phyloP scores from a whole-genome alignment of 2,329 filamentous ascomycete genomes.

The Claviceps lovelessii region DNA sequence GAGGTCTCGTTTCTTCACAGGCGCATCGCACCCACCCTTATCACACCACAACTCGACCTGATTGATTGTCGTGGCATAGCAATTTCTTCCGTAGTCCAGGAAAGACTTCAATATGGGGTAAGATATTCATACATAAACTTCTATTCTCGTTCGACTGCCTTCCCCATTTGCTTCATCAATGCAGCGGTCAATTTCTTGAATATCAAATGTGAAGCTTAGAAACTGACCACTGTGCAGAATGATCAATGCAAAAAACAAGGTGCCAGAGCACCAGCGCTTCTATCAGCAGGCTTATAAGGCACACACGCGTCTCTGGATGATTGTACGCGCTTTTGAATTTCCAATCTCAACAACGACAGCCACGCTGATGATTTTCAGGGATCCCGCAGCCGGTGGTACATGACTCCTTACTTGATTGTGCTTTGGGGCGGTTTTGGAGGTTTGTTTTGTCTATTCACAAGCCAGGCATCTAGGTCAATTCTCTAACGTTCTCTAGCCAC shows the following conservation, averaged over 20 bases:
- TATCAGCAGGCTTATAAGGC: slow-evolving; percentile 61
- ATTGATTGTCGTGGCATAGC: slow-evolving; percentile 11
- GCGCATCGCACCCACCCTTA: slow-evolving; percentile 14
- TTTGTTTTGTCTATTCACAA: slow-evolving; percentile 26
- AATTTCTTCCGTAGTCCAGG: slow-evolving; percentile 11
- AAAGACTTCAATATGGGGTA: slow-evolving; percentile 28
- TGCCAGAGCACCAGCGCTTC: slow-evolving; percentile 58
- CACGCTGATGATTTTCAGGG: slow-evolving; percentile 29
- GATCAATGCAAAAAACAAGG: slow-evolving; percentile 61
- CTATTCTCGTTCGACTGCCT: not conserved
- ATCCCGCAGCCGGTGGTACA: slow-evolving; percentile 48
- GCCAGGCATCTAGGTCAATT: not conserved
- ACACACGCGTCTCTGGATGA: slow-evolving; percentile 60
- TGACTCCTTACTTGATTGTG: slow-evolving; percentile 54
- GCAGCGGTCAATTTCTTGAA: not conserved
- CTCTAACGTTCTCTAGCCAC: slow-evolving; percentile 23
- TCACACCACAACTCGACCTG: slow-evolving; percentile 13
- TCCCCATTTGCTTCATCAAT: not conserved
- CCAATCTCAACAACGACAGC: not conserved
- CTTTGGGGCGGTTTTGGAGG: slow-evolving; percentile 49
- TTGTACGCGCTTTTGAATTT: slow-evolving; percentile 40
- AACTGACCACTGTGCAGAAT: slow-evolving; percentile 27
- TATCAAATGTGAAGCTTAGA: slow-evolving; percentile 2
- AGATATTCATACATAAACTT: slow-evolving; percentile 7
- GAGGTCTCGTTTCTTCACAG: slow-evolving; percentile 22